These are phyloP conservation scores for Myotisia sp. DNA, from an alignment of 2,329 filamentous ascomycete species.

Conservation along the genomic window DNA sequence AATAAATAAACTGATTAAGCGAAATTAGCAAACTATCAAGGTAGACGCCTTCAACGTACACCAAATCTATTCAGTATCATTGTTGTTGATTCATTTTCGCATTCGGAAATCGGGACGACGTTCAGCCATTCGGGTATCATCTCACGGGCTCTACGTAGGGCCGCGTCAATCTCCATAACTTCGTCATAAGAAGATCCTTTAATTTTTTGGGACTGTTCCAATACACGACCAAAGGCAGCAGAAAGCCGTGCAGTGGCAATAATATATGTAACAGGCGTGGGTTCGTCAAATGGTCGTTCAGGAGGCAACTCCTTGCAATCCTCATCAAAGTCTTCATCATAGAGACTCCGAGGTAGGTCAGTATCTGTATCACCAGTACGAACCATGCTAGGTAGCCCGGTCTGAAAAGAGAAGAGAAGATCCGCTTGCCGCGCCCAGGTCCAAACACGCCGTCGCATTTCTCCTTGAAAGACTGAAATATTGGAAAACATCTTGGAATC, in stretches of 20 bases:
- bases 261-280: conserved; percentile 41
- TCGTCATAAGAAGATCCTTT: conserved; percentile 42
- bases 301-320: conserved; percentile 42
- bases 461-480: conserved; percentile 46
- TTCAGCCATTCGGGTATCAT: conserved; percentile 67
- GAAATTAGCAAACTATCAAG: not conserved
- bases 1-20: conserved; percentile 8
- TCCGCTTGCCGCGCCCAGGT: conserved; percentile 44
- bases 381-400: conserved; percentile 54
- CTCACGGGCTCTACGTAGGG: conserved; percentile 43
- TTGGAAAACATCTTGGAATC: conserved; percentile 46
- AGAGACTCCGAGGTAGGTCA: conserved; percentile 45
- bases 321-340: conserved; percentile 52
- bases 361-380: conserved; percentile 51
- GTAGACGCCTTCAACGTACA: conserved; percentile 19
- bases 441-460: conserved; percentile 41
- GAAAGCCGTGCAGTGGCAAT: conserved; percentile 33
- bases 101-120: conserved; percentile 59
- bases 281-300: conserved; percentile 42
- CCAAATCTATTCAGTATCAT: conserved; percentile 70
- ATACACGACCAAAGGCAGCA: conserved; percentile 31
- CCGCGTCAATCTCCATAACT: conserved; percentile 45
- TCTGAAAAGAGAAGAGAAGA: conserved; percentile 50
- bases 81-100: conserved; percentile 52
- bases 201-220: conserved; percentile 30